Percentiles rank a stretch among this genome's conserved stretches.
Conservation (phyloP, 148 eudicot species). For the Nepenthes mirabilis region DNA sequence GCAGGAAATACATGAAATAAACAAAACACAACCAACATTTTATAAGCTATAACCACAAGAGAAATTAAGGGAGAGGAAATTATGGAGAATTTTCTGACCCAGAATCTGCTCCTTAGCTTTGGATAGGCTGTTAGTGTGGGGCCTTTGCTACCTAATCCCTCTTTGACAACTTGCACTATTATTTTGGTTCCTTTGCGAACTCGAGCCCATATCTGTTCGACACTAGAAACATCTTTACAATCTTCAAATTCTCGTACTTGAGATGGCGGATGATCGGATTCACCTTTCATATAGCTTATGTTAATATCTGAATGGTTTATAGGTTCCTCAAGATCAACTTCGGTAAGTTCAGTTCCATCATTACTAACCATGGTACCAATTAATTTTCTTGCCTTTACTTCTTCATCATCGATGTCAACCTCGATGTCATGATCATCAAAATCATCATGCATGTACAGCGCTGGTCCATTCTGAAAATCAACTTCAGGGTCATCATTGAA, state of each 20-base stretch:
- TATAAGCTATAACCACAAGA: neutral
- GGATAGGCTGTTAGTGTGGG: conserved; percentile 91
- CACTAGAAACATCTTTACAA: conserved; percentile 8
- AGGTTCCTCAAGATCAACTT: conserved; percentile 9
- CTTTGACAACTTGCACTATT: conserved; percentile 87
- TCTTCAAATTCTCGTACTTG: conserved; percentile 11
- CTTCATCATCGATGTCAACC: conserved; percentile 27
- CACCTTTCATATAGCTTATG: conserved; percentile 13
- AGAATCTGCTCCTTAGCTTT: conserved; percentile 81
- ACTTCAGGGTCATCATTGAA: conserved; percentile 39
- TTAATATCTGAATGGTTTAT: conserved; percentile 19
- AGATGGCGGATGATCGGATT: conserved; percentile 10
- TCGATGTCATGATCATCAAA: conserved; percentile 40
- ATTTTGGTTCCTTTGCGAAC: conserved; percentile 85
- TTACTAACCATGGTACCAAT: conserved; percentile 24
- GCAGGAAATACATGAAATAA: conserved; percentile 2
- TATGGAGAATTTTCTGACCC: conserved; percentile 37
- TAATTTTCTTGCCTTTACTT: conserved; percentile 23
- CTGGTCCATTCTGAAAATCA: conserved; percentile 30
- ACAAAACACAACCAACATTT: neutral
- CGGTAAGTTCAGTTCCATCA: conserved; percentile 17
- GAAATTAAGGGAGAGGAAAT: conserved; percentile 3
- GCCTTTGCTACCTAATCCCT: conserved; percentile 82
- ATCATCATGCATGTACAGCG: conserved; percentile 32
- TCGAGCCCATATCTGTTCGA: conserved; percentile 48